Base-by-base conservation (phyloP, 257 asterid genomes). In the Petrea volubilis region DNA sequence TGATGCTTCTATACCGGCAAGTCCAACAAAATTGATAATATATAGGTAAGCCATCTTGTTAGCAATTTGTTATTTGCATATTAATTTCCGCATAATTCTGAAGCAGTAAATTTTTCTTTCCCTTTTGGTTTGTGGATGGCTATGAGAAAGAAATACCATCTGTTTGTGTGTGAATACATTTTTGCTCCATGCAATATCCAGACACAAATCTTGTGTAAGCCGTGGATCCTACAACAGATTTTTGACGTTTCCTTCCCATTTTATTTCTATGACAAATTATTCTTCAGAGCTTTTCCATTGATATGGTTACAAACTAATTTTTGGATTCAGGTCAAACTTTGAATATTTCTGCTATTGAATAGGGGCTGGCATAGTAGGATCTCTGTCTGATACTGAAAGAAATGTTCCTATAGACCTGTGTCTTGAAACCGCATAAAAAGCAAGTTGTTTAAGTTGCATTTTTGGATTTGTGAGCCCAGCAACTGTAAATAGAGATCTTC, bases 21-120 rank as follows among this genome's bases (percentile, higher is more conserved):
- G 82, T 90, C 53, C 98, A 88, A 74, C 86, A 79, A 76, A 88
- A 85, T 76, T 89, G 96, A 46, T 90, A 74, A 81, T 59, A 55
- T 75, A 65, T 69, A 60, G 90, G 96, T 88, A 82, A 71, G n/a
- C 52, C 15, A 15, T 33, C 43, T 58, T 67, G 47, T 36, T 36
- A 7, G 17, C 49, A 20, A 2, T 21, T 33, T 58, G 38, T 14
- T 23, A 34, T 4, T 36, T 62, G 14, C 12, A 4, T 41, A 25
- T 6, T 40, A 66, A 10, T 70, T 50, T 59, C 17, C 17, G 6
- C 60, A 29, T 67, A 12, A 9, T 67, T 43, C 21, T 44, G 55
- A 63, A 56, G 46, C 53, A 17, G 31, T 52, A 36, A 7, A 10
- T 10, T 41, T 53, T 24, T 27, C 6, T 38, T 27, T 28, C 46